These are phyloP conservation scores for Lunasporangiospora selenospora DNA, from an alignment of 192 early-diverging fungal species.

Conservation along the genomic window DNA sequence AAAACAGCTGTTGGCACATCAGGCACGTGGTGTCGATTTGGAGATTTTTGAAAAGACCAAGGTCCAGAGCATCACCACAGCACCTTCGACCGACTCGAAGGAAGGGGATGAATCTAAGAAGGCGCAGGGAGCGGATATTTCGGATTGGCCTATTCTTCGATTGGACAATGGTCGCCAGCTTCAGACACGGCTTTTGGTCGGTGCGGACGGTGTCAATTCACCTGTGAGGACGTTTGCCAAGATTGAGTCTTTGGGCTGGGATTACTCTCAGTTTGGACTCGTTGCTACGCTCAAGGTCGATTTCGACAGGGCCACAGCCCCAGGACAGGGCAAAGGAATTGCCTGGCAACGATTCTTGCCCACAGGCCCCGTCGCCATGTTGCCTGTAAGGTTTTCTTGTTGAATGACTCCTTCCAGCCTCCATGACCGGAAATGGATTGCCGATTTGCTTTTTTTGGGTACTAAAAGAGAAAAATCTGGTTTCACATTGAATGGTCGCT, in stretches of 20 bases:
- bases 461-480: background rate
- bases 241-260: conserved; percentile 86
- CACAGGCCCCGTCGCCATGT: conserved; percentile 89
- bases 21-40: conserved; percentile 50
- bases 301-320: conserved; percentile 61
- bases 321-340: conserved; percentile 27
- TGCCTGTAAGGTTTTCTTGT: conserved; percentile 72
- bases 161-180: conserved; percentile 72
- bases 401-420: too few relatives aligned
- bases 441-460: background rate
- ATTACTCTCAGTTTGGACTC: conserved; percentile 86
- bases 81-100: conserved; percentile 3
- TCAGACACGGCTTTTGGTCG: conserved; percentile 79
- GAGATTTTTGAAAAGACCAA: conserved; percentile 72
- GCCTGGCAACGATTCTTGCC: conserved; percentile 97
- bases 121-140: conserved; percentile 14
- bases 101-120: background rate
- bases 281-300: conserved; percentile 85
- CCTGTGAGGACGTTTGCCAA: conserved; percentile 82
- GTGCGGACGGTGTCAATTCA: conserved; percentile 91
- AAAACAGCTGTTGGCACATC: conserved; percentile 46
- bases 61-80: conserved; percentile 63
- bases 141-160: conserved; percentile 78
- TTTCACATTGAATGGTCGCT: conserved; percentile 42
- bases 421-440: too few relatives aligned